phyloP scores from a whole-genome alignment of 129 eudicot species.

The Centella asiatica region DNA sequence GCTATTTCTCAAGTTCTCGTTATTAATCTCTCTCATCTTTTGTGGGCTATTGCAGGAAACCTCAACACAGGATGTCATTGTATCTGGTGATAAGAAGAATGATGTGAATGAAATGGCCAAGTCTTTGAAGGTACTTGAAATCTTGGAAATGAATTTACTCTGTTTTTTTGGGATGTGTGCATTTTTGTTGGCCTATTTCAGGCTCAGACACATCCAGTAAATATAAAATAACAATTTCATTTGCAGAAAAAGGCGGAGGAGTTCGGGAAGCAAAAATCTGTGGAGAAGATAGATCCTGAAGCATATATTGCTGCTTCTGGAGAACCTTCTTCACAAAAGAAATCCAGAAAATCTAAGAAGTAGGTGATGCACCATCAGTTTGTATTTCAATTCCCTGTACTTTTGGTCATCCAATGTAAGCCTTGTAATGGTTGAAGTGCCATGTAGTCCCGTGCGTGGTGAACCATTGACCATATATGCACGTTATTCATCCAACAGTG shows the following conservation, averaged over 20 bases:
- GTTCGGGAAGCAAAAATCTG: constrained; percentile 40
- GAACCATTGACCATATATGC: no score
- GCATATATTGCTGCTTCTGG: constrained; percentile 50
- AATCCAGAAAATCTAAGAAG: constrained; percentile 18
- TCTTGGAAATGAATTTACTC: neutral
- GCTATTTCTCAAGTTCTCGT: neutral
- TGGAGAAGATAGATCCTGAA: constrained; percentile 46
- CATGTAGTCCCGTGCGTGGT: no score
- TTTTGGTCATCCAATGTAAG: no score
- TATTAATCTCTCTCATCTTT: neutral
- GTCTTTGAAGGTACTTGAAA: constrained; percentile 67
- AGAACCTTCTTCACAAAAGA: constrained; percentile 35
- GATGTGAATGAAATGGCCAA: constrained; percentile 48
- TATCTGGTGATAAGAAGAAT: constrained; percentile 26
- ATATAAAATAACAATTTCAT: neutral
- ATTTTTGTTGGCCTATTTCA: no score
- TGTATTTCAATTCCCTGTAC: no score
- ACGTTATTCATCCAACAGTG: no score
- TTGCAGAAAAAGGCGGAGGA: constrained; percentile 82
- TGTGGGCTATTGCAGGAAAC: constrained; percentile 45
- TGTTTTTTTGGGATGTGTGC: no score
- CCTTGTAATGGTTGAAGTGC: no score
- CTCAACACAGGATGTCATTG: constrained; percentile 16
- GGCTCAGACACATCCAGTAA: neutral
- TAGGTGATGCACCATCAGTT: neutral